Base-by-base conservation (phyloP, 352 stramenopile species). In the Vaucheria bursata region DNA sequence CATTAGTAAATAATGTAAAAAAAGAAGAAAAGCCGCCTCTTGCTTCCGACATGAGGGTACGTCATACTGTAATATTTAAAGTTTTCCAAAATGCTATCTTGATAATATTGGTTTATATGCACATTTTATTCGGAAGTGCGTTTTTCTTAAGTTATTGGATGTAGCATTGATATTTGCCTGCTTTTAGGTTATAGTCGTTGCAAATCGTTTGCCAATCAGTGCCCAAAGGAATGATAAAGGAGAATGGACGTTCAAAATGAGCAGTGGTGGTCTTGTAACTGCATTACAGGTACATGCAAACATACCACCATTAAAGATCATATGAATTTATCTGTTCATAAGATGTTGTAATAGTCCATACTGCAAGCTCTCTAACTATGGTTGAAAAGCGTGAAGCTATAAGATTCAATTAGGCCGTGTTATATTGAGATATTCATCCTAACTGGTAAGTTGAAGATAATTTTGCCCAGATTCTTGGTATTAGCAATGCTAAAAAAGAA, bases 201-300 rank as follows among this genome's bases (percentile, higher is more conserved):
- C 90, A 52, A 95, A 95, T 82, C 89, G 90, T 4, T 76, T 95
- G 49, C 91, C 91, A n/a, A 93, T 95, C 52, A 91, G 88, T n/a
- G 89, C 91, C 36, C 82, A 90, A 74, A 87, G 89, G n/a, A 91
- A 94, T 52, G 82, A 85, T 0, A 94, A 89, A 0, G 91, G 89
- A 0, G 88, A 93, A 73, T 93, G 88, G 88, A 90, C 80, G 37
- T 94, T 95, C 77, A 85, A 84, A 12, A 94, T 94, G 90, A 92
- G 88, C 59, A 93, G 88, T 0, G 91, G 91, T 1, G 90, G 91
- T 0, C 82, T 95, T 1, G 90, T 94, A 65, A 94, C 90, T 18
- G 90, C 90, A n/a, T 76, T 95, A 5, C 92, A 94, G 53, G 65
- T 72, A 69, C 34, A 38, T 69, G 33, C 33, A 38, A 8, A 6